Base-by-base conservation (phyloP, 805 yeast genomes). In the Myxozyma monticola region DNA sequence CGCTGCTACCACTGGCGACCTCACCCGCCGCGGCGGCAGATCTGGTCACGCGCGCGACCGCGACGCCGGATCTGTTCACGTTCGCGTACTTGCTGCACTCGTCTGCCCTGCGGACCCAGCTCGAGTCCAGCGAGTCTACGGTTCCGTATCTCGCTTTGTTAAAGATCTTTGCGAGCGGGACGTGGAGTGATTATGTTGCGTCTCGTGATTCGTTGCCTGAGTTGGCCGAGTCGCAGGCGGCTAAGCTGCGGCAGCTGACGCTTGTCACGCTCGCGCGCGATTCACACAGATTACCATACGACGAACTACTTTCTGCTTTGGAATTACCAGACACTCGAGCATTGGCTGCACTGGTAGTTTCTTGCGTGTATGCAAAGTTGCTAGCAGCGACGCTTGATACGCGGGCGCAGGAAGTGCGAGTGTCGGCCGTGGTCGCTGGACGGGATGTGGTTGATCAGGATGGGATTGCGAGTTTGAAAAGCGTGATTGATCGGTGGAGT, bases 171-270 rank as follows among this genome's bases (percentile, higher is more conserved):
- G 48, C 57, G 7, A 24, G 43, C 22, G 59, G 59, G 28, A 47
- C 57, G 5, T 54, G 56, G 59, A n/a, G 29, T 7, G 56, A 54
- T 22, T 54, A 54, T 44, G 15, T 36, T 9, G 29, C 40, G 12
- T 26, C 9, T 10, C n/a, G 15, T 3, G 37, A 25, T 8, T 15
- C 33, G 35, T 21, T 41, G 29, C 52, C 52, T 18, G 17, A 28
- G 21, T 44, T 54, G 15, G n/a, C 40, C 10, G 52, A 37, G 3
- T 45, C 42, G 42, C 56, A 50, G 36, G 31, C 44, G 3, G 36
- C 41, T 18, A 54, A 54, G 46, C 42, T 54, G 37, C 47, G 47
- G 38, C 59, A 54, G 43, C 35, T 54, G 10, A 15, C 59, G 17
- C 45, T 54, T 26, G 49, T 52, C 34, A 17, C 51, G 10, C 26